Evolutionary conservation across 1,284 basidiomycete species (phyloP), one percentile per base, ranked within the genome.

Genomic region (Trametes versicolor): DNA sequence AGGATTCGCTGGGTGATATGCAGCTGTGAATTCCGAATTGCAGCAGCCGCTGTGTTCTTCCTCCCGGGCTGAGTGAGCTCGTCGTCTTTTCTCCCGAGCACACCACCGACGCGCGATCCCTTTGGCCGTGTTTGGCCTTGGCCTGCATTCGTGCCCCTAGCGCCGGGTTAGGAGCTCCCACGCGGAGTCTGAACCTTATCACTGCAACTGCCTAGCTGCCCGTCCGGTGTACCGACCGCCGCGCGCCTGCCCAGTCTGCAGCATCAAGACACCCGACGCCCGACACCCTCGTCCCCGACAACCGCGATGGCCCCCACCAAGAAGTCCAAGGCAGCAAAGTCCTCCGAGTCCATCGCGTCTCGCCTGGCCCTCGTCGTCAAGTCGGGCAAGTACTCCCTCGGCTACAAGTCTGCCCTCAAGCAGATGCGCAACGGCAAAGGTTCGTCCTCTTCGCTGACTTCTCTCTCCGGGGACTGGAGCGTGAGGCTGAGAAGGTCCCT

Each of bases 361-460:
- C 92, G 93, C 79, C 94, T 99, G 71, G 94, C 96, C 71, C 95
- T 99, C 76, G 97, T 98, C 78, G 97, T 99, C 82, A 99, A 99
- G 89, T 98, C 96, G 73, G 92, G 91, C 71, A 94, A 96, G 82
- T 97, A 94, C 89, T 86, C 87, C 64, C 86, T 98, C 71, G 96
- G 97, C 68, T 97, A 98, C 91, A 98, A 98, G 85, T 94, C 94
- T 71, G 95, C 97, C 61, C 87, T 99, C 76, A 99, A 99, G 90
- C 92, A 95, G 85, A 98, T 99, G 94, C 93, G 98, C 77, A 93
- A 84, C 74, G 97, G 98, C 81, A 98, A 98, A 88, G 95, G 96
- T 98, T 80, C 86, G 94, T 82, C 65, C 60, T 50, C 60, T 71
- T 75, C 70, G 62, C 32, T 65, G 67, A 70, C 73, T 72, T 32